phyloP scores from a whole-genome alignment of 257 asterid species.

The Coffea eugenioides region DNA sequence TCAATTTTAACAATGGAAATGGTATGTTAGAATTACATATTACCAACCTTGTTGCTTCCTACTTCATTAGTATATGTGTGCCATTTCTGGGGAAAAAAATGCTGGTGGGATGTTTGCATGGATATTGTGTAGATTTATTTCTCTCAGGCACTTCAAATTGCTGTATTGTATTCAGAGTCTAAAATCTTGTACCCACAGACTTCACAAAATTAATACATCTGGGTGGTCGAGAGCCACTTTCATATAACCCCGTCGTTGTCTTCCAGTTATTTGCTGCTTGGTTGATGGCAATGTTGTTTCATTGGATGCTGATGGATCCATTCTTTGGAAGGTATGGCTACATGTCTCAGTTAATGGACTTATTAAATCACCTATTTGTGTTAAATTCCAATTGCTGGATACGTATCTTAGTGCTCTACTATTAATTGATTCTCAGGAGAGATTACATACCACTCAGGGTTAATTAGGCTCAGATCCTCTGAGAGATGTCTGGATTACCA shows the following conservation, averaged over 20 bases:
- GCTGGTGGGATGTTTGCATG: neutral
- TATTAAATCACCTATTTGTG: neutral
- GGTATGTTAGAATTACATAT: constrained; percentile 35
- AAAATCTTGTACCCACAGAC: neutral
- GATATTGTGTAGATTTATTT: neutral
- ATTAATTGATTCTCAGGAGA: neutral
- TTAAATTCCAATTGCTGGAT: neutral
- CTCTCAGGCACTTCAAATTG: neutral
- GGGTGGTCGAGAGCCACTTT: constrained; percentile 11
- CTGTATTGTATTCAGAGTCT: neutral
- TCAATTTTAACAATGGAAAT: constrained; percentile 48
- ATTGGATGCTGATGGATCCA: constrained; percentile 57
- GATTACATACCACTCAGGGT: no score
- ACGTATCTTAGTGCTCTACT: neutral
- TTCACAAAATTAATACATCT: neutral
- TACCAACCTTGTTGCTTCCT: neutral
- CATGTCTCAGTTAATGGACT: constrained; percentile 12
- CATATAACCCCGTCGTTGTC: constrained; percentile 9
- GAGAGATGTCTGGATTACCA: neutral
- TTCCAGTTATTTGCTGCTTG: constrained; percentile 86
- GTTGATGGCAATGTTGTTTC: constrained; percentile 71
- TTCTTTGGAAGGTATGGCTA: constrained; percentile 73
- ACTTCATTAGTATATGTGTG: neutral
- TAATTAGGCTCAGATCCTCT: neutral
- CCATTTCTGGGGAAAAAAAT: neutral